Conservation (phyloP, 805 yeast genomes). For the Zygotorulaspora sp. region DNA sequence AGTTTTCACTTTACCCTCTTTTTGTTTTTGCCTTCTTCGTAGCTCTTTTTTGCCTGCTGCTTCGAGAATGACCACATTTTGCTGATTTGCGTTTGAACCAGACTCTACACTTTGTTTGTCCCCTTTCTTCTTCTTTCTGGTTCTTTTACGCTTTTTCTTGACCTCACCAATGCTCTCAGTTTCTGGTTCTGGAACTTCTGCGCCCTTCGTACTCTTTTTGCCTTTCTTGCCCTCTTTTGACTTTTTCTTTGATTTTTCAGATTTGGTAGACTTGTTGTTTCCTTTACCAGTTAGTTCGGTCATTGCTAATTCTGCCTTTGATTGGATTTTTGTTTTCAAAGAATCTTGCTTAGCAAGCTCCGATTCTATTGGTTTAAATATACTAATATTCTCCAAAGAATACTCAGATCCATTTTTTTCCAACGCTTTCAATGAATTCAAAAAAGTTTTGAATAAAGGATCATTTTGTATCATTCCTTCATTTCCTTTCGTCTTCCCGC, state of each 20-base stretch:
- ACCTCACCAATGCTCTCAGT: constrained; percentile 7
- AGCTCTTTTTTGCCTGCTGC: constrained; percentile 33
- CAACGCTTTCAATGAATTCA: constrained; percentile 27
- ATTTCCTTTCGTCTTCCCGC: constrained; percentile 13
- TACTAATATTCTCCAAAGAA: constrained; percentile 25
- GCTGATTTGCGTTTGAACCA: constrained; percentile 3
- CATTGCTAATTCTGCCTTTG: constrained; percentile 26
- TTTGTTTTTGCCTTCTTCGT: constrained; percentile 25
- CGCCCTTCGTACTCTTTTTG: constrained; percentile 9
- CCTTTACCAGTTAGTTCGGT: constrained; percentile 28
- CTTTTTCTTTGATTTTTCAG: constrained; percentile 21
- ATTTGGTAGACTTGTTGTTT: constrained; percentile 17
- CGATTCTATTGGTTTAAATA: constrained; percentile 28
- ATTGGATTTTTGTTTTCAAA: constrained; percentile 16
- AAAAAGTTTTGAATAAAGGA: constrained; percentile 31
- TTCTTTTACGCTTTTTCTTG: constrained; percentile 5
- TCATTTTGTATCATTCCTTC: constrained; percentile 35
- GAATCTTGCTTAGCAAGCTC: constrained; percentile 25
- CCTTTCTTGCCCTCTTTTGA: constrained; percentile 10
- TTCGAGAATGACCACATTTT: constrained; percentile 31
- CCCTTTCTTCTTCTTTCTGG: constrained; percentile 15
- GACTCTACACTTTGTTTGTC: constrained; percentile 4
- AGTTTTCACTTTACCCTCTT: constrained; percentile 17
- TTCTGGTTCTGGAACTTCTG: constrained; percentile 1
- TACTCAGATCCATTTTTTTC: constrained; percentile 22